These are phyloP conservation scores for Trichoderma harzianum DNA, from an alignment of 2,329 filamentous ascomycete species.

Conservation along the genomic window DNA sequence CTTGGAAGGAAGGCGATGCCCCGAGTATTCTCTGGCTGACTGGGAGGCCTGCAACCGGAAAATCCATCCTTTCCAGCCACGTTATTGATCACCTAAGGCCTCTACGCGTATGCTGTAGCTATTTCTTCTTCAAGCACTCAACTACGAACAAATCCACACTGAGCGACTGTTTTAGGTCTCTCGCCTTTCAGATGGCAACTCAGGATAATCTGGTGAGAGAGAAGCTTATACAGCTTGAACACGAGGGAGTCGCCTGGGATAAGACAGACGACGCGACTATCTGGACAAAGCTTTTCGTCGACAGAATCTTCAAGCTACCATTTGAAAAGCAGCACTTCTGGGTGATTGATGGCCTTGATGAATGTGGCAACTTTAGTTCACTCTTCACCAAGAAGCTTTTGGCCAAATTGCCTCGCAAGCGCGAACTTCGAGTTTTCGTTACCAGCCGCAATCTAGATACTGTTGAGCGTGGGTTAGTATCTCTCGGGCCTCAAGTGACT, in stretches of 20 bases:
- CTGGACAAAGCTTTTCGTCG: slow-evolving; percentile 16
- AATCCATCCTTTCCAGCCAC: slow-evolving; percentile 10
- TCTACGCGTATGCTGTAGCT: neutral
- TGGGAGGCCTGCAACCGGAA: slow-evolving; percentile 7
- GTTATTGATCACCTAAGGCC: neutral
- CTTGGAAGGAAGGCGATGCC: neutral
- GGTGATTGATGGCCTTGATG: slow-evolving; percentile 2
- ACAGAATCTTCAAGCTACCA: neutral
- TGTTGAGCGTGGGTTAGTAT: neutral
- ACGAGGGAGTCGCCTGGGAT: neutral
- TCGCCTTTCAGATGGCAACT: slow-evolving; percentile 5
- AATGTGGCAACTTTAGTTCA: neutral
- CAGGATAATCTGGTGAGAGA: neutral
- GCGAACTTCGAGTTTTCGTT: neutral
- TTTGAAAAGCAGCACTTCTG: neutral
- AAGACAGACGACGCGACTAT: neutral
- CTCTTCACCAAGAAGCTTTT: neutral
- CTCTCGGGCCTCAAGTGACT: neutral
- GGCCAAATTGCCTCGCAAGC: neutral
- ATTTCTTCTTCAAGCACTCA: slow-evolving; percentile 7
- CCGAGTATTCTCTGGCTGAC: neutral
- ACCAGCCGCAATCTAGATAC: slow-evolving; percentile 8
- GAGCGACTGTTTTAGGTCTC: neutral
- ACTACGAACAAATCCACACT: neutral
- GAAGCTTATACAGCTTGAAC: neutral